Evolutionary conservation across 2,329 filamentous ascomycete species (phyloP).

Genomic region (Fonsecaea erecta): DNA sequence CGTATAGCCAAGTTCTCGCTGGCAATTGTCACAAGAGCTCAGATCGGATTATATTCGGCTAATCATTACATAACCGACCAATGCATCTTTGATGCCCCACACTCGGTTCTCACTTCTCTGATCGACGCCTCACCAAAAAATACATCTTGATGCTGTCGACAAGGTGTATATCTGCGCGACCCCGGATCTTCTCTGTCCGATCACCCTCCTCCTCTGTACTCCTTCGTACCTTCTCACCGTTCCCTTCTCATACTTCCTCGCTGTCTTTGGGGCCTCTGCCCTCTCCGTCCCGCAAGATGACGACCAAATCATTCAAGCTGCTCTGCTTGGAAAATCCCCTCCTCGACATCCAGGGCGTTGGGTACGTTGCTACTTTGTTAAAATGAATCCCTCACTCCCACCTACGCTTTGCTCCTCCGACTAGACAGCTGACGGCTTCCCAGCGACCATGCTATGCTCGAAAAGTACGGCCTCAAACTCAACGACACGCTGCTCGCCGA

Average conservation of each 20-base stretch:
- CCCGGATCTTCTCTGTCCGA: neutral
- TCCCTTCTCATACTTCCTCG: neutral
- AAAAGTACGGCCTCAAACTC: constrained; percentile 91
- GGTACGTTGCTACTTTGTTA: constrained; percentile 51
- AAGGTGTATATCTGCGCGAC: neutral
- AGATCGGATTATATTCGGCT: constrained; percentile 10
- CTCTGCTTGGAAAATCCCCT: constrained; percentile 97
- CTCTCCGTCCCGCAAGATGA: constrained; percentile 58
- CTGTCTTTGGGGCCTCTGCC: neutral
- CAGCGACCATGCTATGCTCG: constrained; percentile 80
- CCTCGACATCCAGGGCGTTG: constrained; percentile 88
- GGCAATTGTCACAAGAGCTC: neutral
- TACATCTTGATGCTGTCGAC: constrained; percentile 3
- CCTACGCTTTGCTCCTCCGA: neutral
- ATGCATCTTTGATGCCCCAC: constrained; percentile 6
- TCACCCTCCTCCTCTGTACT: neutral
- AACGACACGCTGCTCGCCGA: constrained; percentile 94
- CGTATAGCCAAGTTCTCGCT: too few species aligned
- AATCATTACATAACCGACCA: constrained; percentile 3
- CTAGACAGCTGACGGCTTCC: constrained; percentile 6
- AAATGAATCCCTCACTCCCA: constrained; percentile 5
- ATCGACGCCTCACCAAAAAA: neutral
- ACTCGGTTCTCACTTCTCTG: neutral
- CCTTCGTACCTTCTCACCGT: neutral
- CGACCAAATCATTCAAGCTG: constrained; percentile 80